Evolutionary conservation across 345 rosid genomes (phyloP).

Genomic region (Cardamine occulta): DNA sequence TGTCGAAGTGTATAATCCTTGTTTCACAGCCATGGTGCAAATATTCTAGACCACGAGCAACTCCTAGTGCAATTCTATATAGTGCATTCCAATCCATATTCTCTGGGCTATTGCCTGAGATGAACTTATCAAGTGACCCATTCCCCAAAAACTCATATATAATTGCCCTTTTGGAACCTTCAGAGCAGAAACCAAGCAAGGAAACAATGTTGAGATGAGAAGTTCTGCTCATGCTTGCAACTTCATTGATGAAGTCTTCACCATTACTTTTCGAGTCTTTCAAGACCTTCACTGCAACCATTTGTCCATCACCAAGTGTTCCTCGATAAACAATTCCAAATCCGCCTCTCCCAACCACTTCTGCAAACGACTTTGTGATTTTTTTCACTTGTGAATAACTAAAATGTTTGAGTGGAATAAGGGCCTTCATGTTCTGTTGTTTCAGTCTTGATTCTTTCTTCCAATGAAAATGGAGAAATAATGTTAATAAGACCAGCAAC

Average conservation of each 20-base stretch:
- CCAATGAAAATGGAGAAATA: too few species aligned
- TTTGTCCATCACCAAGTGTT: neutral
- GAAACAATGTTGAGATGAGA: too few species aligned
- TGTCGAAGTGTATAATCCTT: conserved; percentile 55
- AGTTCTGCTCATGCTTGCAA: too few species aligned
- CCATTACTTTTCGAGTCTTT: conserved; percentile 13
- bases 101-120: neutral
- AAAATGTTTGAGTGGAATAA: conserved; percentile 1
- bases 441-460: too few species aligned
- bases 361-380: conserved; percentile 2
- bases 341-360: conserved; percentile 13
- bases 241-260: too few species aligned
- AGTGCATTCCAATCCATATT: conserved; percentile 21
- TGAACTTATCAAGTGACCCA: neutral
- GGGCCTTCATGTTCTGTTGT: neutral
- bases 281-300: conserved; percentile 42
- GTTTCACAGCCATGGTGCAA: conserved; percentile 52
- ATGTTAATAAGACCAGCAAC: too few species aligned
- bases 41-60: conserved; percentile 54
- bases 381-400: neutral
- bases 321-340: conserved; percentile 10
- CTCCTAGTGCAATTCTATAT: conserved; percentile 39
- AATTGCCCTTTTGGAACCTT: too few species aligned
- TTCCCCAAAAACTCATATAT: too few species aligned
- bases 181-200: too few species aligned